phyloP scores from a whole-genome alignment of 805 yeast species.

The Kodamaea leandrae region DNA sequence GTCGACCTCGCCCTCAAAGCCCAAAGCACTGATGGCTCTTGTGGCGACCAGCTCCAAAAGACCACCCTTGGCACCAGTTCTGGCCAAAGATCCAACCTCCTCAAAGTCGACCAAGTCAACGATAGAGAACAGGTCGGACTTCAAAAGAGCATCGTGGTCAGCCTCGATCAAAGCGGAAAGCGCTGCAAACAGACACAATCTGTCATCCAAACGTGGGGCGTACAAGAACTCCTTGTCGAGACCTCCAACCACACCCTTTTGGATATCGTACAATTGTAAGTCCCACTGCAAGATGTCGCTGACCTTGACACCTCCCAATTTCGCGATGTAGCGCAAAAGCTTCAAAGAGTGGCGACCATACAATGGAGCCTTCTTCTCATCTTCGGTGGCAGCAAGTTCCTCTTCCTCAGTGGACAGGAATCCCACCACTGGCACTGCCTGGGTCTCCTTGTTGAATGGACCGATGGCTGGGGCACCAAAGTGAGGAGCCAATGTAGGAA shows the following conservation, averaged over 20 bases:
- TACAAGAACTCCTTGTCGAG: constrained; percentile 70
- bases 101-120: constrained; percentile 76
- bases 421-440: constrained; percentile 77
- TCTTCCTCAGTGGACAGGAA: constrained; percentile 38
- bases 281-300: constrained; percentile 67
- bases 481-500: constrained; percentile 85
- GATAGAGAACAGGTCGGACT: constrained; percentile 45
- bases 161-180: constrained; percentile 30
- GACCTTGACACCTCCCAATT: constrained; percentile 56
- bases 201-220: constrained; percentile 81
- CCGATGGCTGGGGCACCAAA: constrained; percentile 68
- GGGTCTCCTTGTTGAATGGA: constrained; percentile 75
- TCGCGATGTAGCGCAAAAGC: constrained; percentile 66
- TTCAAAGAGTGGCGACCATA: constrained; percentile 66
- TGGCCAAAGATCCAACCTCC: constrained; percentile 76
- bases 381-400: constrained; percentile 50
- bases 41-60: constrained; percentile 61
- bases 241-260: constrained; percentile 77
- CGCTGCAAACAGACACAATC: constrained; percentile 40
- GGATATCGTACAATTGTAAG: constrained; percentile 77
- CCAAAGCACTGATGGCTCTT: constrained; percentile 45
- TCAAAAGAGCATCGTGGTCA: constrained; percentile 20
- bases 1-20: constrained; percentile 17
- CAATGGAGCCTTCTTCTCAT: constrained; percentile 62
- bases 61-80: constrained; percentile 83